Percentiles rank a stretch among this genome's conserved stretches.
phyloP scores from a whole-genome alignment of 257 asterid genomes.

The Osmanthus fragrans region DNA sequence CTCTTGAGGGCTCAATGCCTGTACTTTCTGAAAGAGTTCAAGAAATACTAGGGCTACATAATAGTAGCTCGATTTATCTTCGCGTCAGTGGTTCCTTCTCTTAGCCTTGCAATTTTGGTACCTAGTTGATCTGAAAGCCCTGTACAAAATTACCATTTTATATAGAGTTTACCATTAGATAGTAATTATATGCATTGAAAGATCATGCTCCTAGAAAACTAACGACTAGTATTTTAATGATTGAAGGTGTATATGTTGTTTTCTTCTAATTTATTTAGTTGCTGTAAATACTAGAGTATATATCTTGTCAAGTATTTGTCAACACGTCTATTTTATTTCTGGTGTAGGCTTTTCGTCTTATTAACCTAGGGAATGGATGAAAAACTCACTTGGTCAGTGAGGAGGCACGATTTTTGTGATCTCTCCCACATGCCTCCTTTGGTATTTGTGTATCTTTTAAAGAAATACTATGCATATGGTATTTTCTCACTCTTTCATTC shows the following conservation, averaged over 20 bases:
- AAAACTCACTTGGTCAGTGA: neutral
- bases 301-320: no score
- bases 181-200: neutral
- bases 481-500: neutral
- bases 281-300: no score
- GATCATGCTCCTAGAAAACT: neutral
- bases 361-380: neutral
- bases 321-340: neutral
- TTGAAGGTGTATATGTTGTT: neutral
- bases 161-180: neutral
- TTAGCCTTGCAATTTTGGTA: neutral
- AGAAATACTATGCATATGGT: neutral
- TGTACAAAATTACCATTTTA: neutral
- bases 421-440: neutral
- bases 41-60: conserved; percentile 2
- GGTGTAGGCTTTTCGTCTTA: neutral
- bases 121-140: neutral
- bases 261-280: no score
- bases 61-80: neutral
- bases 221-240: neutral
- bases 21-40: neutral
- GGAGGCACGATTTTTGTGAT: neutral
- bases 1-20: neutral
- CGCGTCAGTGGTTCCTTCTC: neutral
- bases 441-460: neutral